Conservation (phyloP, 2,329 filamentous ascomycete species). For the Clarireedia monteithiana region DNA sequence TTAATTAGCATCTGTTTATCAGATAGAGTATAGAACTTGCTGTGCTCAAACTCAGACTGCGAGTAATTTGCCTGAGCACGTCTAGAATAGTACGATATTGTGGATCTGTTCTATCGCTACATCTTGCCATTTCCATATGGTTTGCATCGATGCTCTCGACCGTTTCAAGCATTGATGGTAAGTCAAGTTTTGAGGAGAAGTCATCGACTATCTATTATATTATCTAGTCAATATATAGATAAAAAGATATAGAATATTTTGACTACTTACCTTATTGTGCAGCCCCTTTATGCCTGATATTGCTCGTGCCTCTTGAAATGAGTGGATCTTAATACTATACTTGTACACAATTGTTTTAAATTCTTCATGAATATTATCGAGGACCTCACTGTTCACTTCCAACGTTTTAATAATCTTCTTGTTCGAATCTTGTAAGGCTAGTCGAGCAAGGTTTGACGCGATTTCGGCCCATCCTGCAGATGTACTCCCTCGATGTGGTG, state of each 20-base stretch:
- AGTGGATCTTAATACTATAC: constrained; percentile 31
- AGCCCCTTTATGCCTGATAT: constrained; percentile 31
- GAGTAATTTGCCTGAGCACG: too few relatives aligned
- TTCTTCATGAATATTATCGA: constrained; percentile 32
- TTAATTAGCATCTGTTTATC: too few relatives aligned
- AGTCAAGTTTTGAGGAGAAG: constrained; percentile 34
- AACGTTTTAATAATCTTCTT: too few relatives aligned
- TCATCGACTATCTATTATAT: constrained; percentile 31
- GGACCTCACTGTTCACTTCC: constrained; percentile 19
- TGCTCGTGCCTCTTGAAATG: constrained; percentile 32
- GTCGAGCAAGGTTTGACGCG: too few relatives aligned
- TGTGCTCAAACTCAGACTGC: too few relatives aligned
- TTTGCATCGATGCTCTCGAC: constrained; percentile 35
- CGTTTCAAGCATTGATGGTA: constrained; percentile 29
- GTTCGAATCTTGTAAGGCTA: too few relatives aligned
- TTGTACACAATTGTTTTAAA: constrained; percentile 24
- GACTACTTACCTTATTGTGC: constrained; percentile 27
- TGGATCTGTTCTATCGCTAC: neutral
- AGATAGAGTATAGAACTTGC: too few relatives aligned
- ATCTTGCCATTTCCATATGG: constrained; percentile 31
- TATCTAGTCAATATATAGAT: neutral
- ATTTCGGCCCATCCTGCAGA: too few relatives aligned
- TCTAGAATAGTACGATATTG: neutral
- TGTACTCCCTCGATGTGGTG: too few relatives aligned
- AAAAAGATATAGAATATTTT: neutral